Base-by-base conservation (phyloP, 2,329 filamentous ascomycete genomes). In the Exophiala oligosperma region DNA sequence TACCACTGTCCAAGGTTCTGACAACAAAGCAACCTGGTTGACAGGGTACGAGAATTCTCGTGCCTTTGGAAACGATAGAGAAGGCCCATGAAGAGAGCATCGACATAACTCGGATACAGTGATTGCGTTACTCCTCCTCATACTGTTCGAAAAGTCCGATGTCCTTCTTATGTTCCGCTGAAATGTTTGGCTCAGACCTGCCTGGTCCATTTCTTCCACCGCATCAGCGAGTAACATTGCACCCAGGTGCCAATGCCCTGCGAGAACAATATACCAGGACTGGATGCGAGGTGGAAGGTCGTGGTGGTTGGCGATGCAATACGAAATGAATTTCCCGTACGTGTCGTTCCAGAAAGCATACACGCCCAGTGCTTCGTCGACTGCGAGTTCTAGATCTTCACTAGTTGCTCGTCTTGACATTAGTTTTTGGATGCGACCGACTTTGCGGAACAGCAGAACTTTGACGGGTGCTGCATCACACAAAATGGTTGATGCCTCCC, bases 181-280 rank as follows among this genome's bases (percentile, higher is more conserved):
- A 24, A 9, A 67, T 68, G 1, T 75, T 76, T 35, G 85, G 69
- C 1, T 73, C 54, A 4, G 73, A 70, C 58, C 81, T 77, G 3
- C 77, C 73, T 74, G 71, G 52, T 85, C 82, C 23, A 84, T 76
- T 26, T 74, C 68, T 48, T 81, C 78, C 11, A 86, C 71, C 3
- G 80, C 67, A 56, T 86, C 83, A 35, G 81, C 80, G 3, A 85
- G 70, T 24, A 85, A 72, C 43, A 86, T 75, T 0, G 77, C 76
- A 2, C 78, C 83, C 2, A 85, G 77, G 61, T 84, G 80, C 79
- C 82, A 86, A 62, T 85, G 84, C 0, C 79, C 80, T 0, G 78
- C 73, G 24, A 86, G 76, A 52, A 82, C 80, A 12, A 84, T 76
- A 59, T 84, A 85, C 83, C 83, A 86, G 43, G 82, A 82, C 64